Evolutionary conservation across 768 basidiomycete species (phyloP), one percentile per base, ranked within the genome.

Genomic region (Mycena metata): DNA sequence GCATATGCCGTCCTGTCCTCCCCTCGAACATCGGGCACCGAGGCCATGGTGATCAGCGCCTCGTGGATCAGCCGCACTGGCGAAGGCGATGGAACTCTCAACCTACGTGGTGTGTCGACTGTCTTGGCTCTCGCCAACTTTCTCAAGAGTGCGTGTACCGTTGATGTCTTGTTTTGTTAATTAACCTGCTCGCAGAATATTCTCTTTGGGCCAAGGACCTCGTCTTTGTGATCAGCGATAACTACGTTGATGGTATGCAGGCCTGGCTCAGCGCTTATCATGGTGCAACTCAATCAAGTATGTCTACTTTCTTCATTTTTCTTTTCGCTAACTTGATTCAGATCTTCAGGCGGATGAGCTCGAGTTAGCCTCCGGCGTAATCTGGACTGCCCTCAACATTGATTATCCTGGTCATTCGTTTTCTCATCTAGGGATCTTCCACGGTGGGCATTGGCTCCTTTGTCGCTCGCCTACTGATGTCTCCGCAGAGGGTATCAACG

Each of bases 381-480:
- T 99, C 47, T 99, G 98, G 98, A 95, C 94, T 1, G 96, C 96
- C 13, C 80, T 99, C 51, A 93, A 93, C 72, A 89, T 99, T 47
- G 98, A 99, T 77, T 99, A 98, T 78, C 95, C 96, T 0, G 94
- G 96, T 0, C 97, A 99, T 79, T 98, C 96, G 0, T 97, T 99
- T 80, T 95, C 93, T 12, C 95, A 98, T 76, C 84, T 99, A 2
- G 97, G 98, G n/a, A 81, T 99, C 12, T 98, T 95, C 81, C 94
- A 92, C 78, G 97, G 97, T 96, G 19, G 61, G 90, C 74, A 17
- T 49, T 58, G 45, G 59, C 43, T 10, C 42, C 46, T 8, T 43
- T 12, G 41, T 33, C 33, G 12, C 33, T 55, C 46, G 64, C 64
- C 9, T 33, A 16, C 67, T 72, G 41, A 60, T 26, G 33, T 16